A percentile compares a stretch with the other conserved stretches of the same genome.
phyloP scores from a whole-genome alignment of 1,284 basidiomycete genomes.

The Sporisorium iseilematis-ciliati region DNA sequence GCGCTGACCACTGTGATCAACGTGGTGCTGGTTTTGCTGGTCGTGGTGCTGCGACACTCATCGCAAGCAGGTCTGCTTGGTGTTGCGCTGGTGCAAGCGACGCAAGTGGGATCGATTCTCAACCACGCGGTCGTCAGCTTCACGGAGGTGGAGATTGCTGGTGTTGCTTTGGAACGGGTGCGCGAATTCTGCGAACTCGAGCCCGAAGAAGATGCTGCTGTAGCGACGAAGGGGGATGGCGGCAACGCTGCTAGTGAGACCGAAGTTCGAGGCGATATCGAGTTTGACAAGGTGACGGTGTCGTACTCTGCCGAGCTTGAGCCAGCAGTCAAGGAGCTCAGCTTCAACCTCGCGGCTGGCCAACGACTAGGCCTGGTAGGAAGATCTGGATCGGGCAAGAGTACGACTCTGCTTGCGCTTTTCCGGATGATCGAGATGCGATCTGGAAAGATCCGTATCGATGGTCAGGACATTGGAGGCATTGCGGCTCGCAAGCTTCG shows the following conservation, averaged over 20 bases:
- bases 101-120: conserved; percentile 39
- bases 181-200: conserved; percentile 61
- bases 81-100: conserved; percentile 67
- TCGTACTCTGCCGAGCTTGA: conserved; percentile 42
- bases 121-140: conserved; percentile 57
- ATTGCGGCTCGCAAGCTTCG: conserved; percentile 37
- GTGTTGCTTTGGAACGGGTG: conserved; percentile 69
- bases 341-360: conserved; percentile 39
- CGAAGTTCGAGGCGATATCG: conserved; percentile 34
- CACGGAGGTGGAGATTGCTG: conserved; percentile 69
- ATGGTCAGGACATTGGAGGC: conserved; percentile 33
- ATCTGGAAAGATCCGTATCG: conserved; percentile 51
- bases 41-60: conserved; percentile 51
- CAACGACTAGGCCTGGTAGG: conserved; percentile 55
- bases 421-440: conserved; percentile 56
- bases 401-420: conserved; percentile 56
- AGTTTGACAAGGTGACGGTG: conserved; percentile 44
- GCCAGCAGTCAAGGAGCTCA: conserved; percentile 53
- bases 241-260: neutral
- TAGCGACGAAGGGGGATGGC: neutral
- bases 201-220: conserved; percentile 34
- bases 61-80: conserved; percentile 60
- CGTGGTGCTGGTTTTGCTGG: conserved; percentile 46
- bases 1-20: conserved; percentile 47
- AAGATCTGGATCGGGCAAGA: conserved; percentile 55